Evolutionary conservation across 2,329 filamentous ascomycete species (phyloP), one percentile per base, ranked within the genome.

Genomic region (Cercospora beticola): DNA sequence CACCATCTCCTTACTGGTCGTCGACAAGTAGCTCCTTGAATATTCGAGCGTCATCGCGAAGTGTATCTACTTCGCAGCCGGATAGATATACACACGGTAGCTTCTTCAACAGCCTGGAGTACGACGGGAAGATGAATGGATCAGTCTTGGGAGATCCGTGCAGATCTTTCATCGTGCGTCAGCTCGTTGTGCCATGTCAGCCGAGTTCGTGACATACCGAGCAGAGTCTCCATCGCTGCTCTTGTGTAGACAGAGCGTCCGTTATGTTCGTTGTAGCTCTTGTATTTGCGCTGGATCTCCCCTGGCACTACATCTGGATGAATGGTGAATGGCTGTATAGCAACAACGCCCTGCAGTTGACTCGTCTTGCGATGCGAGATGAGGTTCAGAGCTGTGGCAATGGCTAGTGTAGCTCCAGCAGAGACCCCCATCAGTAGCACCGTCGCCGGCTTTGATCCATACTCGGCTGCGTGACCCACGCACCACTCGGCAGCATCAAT

Each of bases 401-500:
- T 43, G 5, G 67, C 70, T 10, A 71, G 43, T 23, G 65, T 63
- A 12, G 67, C 70, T 52, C 70, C 70, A 26, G 70, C 70, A 23
- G 68, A 70, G 12, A 70, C 54, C 12, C 70, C 70, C 67, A 69
- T 66, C 3, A 71, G 62, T 0, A 71, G 36, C 3, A 71, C 66
- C 4, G 54, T 67, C 9, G 49, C 65, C 14, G 61, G 28, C 57
- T 58, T 67, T 16, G 63, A 52, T 6, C 59, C 65, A 16, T 66
- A 56, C 2, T 62, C 70, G 66, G 81, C 75, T 0, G 82, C 81
- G 68, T 86, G 80, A 63, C 85, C 81, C 33, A 86, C 77, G 2
- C 88, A 79, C 77, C 84, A 85, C 66, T 86, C 82, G 0, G 82
- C 86, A 3, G 82, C 85, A 73, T 89, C 87, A 72, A 84, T 82